Evolutionary conservation across 1,284 basidiomycete genomes (phyloP).

Genomic region (Salmacisia buchloeana): DNA sequence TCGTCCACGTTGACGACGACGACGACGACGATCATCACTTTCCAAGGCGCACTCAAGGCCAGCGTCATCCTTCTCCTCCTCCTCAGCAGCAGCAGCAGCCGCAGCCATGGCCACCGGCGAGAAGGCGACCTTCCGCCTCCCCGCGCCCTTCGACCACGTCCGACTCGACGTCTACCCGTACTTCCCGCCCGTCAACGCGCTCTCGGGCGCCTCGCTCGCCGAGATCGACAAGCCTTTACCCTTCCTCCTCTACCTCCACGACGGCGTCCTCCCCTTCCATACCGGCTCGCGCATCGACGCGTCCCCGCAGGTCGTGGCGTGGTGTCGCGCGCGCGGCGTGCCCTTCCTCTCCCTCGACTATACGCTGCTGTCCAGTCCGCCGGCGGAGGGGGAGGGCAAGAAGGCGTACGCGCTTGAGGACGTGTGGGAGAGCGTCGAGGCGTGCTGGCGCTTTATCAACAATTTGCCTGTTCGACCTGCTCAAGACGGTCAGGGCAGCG

Average conservation of each 20-base stretch:
- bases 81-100: no score
- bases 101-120: constrained; percentile 1
- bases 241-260: constrained; percentile 2
- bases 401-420: not conserved
- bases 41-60: no score
- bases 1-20: no score
- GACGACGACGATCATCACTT: no score
- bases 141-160: not conserved
- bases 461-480: not conserved
- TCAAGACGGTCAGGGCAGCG: no score
- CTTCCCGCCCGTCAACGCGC: not conserved
- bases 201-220: not conserved
- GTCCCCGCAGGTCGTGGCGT: not conserved
- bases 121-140: constrained; percentile 3
- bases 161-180: constrained; percentile 5
- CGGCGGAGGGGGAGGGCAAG: not conserved
- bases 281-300: constrained; percentile 4
- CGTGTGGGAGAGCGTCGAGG: not conserved
- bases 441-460: constrained; percentile 7
- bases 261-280: constrained; percentile 8
- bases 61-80: no score
- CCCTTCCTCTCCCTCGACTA: constrained; percentile 6
- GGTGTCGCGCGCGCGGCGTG: not conserved
- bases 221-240: not conserved
- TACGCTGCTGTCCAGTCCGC: not conserved